These are phyloP conservation scores for Fusarium fujikuroi DNA, from an alignment of 2,329 filamentous ascomycete genomes.

Conservation along the genomic window DNA sequence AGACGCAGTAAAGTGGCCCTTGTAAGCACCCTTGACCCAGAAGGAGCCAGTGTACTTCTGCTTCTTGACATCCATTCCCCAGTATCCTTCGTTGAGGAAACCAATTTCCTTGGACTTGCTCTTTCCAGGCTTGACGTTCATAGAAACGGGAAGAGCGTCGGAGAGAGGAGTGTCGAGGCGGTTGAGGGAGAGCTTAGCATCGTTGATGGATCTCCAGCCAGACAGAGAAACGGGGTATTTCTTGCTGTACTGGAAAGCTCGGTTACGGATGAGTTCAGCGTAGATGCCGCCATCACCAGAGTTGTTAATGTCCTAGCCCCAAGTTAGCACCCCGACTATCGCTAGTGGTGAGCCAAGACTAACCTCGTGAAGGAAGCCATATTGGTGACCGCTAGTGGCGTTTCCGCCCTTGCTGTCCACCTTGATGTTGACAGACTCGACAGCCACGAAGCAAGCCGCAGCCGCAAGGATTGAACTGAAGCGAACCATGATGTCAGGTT, in stretches of 20 bases:
- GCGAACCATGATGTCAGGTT: conserved; percentile 24
- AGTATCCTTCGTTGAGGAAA: conserved; percentile 65
- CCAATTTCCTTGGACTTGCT: conserved; percentile 52
- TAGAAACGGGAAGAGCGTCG: conserved; percentile 60
- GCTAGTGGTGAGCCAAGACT: background rate
- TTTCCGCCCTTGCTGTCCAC: conserved; percentile 54
- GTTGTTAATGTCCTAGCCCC: conserved; percentile 68
- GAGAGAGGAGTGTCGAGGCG: conserved; percentile 61
- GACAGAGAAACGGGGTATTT: conserved; percentile 55
- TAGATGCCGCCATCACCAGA: conserved; percentile 79
- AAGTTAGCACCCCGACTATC: rapidly evolving
- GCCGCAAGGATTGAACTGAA: conserved; percentile 34
- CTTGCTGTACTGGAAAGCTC: conserved; percentile 71
- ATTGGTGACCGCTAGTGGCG: conserved; percentile 56
- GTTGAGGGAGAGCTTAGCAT: conserved; percentile 58
- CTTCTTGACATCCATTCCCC: conserved; percentile 65
- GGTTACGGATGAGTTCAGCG: conserved; percentile 75
- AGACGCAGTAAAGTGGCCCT: conserved; percentile 59
- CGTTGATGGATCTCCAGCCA: conserved; percentile 58
- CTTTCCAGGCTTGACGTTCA: conserved; percentile 55
- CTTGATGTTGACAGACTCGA: conserved; percentile 50
- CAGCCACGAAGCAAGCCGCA: conserved; percentile 24
- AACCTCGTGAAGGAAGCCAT: conserved; percentile 59
- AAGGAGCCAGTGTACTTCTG: conserved; percentile 62
- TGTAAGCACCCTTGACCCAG: conserved; percentile 62